These are phyloP conservation scores for Firmiana major DNA, from an alignment of 345 rosid genomes.

Conservation along the genomic window DNA sequence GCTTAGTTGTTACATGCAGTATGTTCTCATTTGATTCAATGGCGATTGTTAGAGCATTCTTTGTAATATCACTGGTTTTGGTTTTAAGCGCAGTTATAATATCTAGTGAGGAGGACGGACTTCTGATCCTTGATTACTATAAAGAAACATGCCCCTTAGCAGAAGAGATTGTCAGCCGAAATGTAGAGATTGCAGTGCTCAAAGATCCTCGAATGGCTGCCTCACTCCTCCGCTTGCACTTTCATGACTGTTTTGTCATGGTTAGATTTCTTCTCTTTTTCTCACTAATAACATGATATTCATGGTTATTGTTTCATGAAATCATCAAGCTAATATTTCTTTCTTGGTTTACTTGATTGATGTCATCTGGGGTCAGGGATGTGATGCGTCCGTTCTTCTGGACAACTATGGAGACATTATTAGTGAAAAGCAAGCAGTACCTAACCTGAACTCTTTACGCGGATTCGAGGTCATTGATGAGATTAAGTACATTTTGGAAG, in stretches of 20 bases:
- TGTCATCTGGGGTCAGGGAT: slow-evolving; percentile 17
- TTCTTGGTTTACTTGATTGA: background rate
- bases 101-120: slow-evolving; percentile 22
- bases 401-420: slow-evolving; percentile 48
- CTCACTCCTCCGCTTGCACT: slow-evolving; percentile 75
- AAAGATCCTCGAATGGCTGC: slow-evolving; percentile 81
- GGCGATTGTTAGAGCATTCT: slow-evolving; percentile 24
- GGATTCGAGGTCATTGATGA: slow-evolving; percentile 73
- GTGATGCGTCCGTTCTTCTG: slow-evolving; percentile 33
- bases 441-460: slow-evolving; percentile 56
- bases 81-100: slow-evolving; percentile 19
- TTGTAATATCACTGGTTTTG: slow-evolving; percentile 17
- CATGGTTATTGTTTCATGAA: background rate
- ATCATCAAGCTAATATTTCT: background rate
- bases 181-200: slow-evolving; percentile 51
- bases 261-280: slow-evolving; percentile 23
- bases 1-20: background rate
- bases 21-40: slow-evolving; percentile 16
- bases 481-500: slow-evolving; percentile 66
- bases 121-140: slow-evolving; percentile 53
- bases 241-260: slow-evolving; percentile 84
- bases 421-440: slow-evolving; percentile 73
- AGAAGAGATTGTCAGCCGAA: slow-evolving; percentile 56
- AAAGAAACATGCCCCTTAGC: slow-evolving; percentile 70
- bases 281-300: background rate